These are phyloP conservation scores for Hanseniaspora lachancei DNA, from an alignment of 805 yeast genomes.

Conservation along the genomic window DNA sequence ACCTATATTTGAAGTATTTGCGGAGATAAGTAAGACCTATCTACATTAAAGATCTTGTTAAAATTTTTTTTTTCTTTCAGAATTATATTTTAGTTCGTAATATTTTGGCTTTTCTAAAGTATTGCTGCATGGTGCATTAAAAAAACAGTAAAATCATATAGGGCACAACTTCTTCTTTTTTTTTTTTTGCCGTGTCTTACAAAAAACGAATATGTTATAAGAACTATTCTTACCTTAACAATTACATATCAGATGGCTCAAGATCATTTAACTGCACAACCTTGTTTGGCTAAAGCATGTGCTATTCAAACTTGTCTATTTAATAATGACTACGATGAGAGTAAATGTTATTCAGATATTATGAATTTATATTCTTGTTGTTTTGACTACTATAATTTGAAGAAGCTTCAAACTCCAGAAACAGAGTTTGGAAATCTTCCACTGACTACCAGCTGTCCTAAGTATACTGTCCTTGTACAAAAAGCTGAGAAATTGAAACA, in stretches of 20 bases:
- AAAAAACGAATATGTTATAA: neutral
- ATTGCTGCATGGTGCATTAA: too few species aligned
- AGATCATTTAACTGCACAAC: conserved; percentile 19
- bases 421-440: neutral
- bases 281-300: conserved; percentile 73
- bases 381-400: conserved; percentile 40
- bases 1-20: too few species aligned
- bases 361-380: conserved; percentile 70
- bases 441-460: conserved; percentile 10
- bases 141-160: too few species aligned
- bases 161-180: too few species aligned
- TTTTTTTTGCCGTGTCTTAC: too few species aligned
- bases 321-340: conserved; percentile 50
- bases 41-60: too few species aligned
- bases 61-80: too few species aligned
- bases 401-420: neutral
- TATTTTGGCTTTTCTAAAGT: too few species aligned
- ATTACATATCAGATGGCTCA: neutral
- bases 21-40: too few species aligned
- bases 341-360: conserved; percentile 56
- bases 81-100: too few species aligned
- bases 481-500: conserved; percentile 1
- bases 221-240: neutral
- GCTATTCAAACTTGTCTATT: conserved; percentile 70
- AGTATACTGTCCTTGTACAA: conserved; percentile 2